phyloP scores from a whole-genome alignment of 108 stramenopile genomes.

The Skeletonema costatum region DNA sequence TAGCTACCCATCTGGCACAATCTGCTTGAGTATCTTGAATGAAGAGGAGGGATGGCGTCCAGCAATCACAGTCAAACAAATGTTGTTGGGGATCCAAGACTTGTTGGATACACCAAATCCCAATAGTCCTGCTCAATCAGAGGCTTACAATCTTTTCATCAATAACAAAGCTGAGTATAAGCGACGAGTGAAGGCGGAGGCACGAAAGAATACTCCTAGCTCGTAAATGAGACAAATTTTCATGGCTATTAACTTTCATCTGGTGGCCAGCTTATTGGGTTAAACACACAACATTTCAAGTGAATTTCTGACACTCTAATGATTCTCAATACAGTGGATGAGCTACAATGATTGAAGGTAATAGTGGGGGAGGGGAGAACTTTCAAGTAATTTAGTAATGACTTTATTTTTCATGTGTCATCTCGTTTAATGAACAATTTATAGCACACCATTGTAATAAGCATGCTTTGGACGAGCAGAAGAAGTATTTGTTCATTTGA shows the following conservation, averaged over 20 bases:
- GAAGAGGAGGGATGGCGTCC: conserved; percentile 99
- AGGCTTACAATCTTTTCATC: conserved; percentile 93
- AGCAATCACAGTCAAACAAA: conserved; percentile 96
- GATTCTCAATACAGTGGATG: not conserved
- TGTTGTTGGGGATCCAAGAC: conserved; percentile 97
- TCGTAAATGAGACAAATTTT: conserved; percentile 14
- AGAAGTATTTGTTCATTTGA: too few relatives aligned
- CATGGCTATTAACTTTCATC: not conserved
- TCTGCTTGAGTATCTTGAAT: conserved; percentile 96
- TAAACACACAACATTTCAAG: not conserved
- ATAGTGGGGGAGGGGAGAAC: not conserved
- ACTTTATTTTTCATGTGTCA: conserved; percentile 1
- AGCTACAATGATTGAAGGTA: not conserved
- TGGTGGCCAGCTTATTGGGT: not conserved
- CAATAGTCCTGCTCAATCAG: conserved; percentile 91
- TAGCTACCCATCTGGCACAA: conserved; percentile 94
- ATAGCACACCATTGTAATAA: not conserved
- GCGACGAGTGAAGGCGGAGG: conserved; percentile 83
- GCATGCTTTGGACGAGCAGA: not conserved
- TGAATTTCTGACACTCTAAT: not conserved
- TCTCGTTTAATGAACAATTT: not conserved
- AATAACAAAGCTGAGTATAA: conserved; percentile 88
- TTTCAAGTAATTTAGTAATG: conserved; percentile 1
- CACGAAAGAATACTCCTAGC: conserved; percentile 65
- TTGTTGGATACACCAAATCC: conserved; percentile 96